phyloP scores from a whole-genome alignment of 192 early-diverging fungal genomes.

The Phlyctochytrium arcticum region DNA sequence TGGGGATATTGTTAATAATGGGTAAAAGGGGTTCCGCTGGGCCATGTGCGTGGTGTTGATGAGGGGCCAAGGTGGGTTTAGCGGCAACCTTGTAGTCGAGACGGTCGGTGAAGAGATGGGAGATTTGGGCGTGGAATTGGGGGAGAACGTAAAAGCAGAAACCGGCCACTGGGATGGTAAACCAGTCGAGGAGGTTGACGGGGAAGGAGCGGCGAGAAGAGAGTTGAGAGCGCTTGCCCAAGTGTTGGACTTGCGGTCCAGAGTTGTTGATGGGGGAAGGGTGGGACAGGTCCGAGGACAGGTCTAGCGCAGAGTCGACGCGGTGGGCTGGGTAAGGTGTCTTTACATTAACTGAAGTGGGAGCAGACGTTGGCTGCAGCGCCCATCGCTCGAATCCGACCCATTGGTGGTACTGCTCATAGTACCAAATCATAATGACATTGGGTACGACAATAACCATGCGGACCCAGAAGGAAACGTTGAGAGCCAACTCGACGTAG shows the following conservation, averaged over 20 bases:
- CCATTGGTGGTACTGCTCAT: constrained; percentile 52
- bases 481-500: constrained; percentile 28
- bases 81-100: constrained; percentile 55
- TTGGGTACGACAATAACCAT: constrained; percentile 36
- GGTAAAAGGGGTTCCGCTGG: no score
- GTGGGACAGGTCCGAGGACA: constrained; percentile 12
- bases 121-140: constrained; percentile 48
- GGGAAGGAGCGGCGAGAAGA: constrained; percentile 24
- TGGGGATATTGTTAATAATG: no score
- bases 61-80: constrained; percentile 35
- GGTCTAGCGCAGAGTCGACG: constrained; percentile 23
- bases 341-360: not conserved
- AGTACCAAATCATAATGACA: constrained; percentile 41
- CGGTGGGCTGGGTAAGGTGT: not conserved
- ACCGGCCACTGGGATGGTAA: constrained; percentile 40
- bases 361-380: constrained; percentile 23
- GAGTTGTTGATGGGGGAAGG: no score
- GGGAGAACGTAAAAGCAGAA: constrained; percentile 44
- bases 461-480: constrained; percentile 36
- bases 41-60: not conserved
- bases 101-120: constrained; percentile 46
- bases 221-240: constrained; percentile 41
- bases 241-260: constrained; percentile 33
- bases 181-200: constrained; percentile 36
- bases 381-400: constrained; percentile 49